Percentiles rank a stretch among this genome's conserved stretches.
phyloP scores from a whole-genome alignment of 306 rosid species.

The Morella rubra region DNA sequence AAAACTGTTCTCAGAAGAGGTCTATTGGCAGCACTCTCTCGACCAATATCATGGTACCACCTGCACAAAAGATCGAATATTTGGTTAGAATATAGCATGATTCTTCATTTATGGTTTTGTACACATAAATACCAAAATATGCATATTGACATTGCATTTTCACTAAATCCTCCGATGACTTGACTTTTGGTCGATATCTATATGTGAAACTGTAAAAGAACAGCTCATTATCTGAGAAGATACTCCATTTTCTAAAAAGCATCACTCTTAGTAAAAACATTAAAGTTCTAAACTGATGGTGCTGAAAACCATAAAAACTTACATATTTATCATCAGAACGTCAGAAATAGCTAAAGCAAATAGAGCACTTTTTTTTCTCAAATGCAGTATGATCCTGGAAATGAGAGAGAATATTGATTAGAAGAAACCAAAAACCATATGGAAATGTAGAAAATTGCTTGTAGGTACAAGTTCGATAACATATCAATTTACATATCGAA shows the following conservation, averaged over 20 bases:
- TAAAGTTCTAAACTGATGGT: too few species aligned
- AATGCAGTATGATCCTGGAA: slow-evolving; percentile 94
- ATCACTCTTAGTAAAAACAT: too few species aligned
- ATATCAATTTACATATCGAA: too few species aligned
- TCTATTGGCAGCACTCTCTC: slow-evolving; percentile 99
- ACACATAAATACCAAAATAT: too few species aligned
- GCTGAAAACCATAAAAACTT: slow-evolving; percentile 21
- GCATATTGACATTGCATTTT: too few species aligned
- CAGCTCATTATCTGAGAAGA: too few species aligned
- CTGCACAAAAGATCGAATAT: slow-evolving; percentile 36
- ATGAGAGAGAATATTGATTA: slow-evolving; percentile 21
- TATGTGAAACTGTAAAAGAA: too few species aligned
- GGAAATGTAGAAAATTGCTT: slow-evolving; percentile 19
- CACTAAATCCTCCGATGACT: too few species aligned
- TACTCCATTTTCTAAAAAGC: too few species aligned
- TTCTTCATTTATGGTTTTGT: too few species aligned
- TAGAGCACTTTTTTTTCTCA: slow-evolving; percentile 99
- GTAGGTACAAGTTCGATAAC: not conserved
- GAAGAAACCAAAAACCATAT: not conserved
- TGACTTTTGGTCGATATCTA: too few species aligned
- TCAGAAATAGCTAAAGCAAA: slow-evolving; percentile 99
- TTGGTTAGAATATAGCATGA: too few species aligned
- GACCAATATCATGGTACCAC: slow-evolving; percentile 99
- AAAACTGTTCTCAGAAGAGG: slow-evolving; percentile 95
- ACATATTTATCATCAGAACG: slow-evolving; percentile 95